Percentiles rank a stretch among this genome's conserved stretches.
phyloP scores from a whole-genome alignment of 345 rosid species.

The Rhodamnia rubescens region DNA sequence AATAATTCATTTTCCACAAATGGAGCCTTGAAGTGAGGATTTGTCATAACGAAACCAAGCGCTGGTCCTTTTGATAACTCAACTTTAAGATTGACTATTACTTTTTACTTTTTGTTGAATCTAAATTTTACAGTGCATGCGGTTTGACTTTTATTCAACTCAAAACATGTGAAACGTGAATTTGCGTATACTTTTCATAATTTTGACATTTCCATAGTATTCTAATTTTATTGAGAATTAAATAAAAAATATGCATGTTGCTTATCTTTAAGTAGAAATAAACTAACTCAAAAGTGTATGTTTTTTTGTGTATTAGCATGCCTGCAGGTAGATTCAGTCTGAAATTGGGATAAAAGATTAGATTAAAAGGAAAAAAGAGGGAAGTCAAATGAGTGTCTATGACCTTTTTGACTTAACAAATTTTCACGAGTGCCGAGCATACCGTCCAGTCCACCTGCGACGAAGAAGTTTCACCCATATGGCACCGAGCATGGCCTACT shows the following conservation, averaged over 20 bases:
- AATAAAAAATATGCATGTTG: not conserved
- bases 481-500: not conserved
- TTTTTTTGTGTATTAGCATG: not conserved
- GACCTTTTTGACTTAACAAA: too few relatives aligned
- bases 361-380: too few relatives aligned
- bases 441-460: not conserved
- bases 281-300: not conserved
- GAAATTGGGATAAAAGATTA: not conserved
- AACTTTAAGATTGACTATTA: not conserved
- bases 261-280: not conserved
- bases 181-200: not conserved
- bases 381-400: too few relatives aligned
- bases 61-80: not conserved
- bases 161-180: not conserved
- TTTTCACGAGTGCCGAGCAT: not conserved
- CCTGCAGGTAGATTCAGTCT: not conserved
- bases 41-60: not conserved
- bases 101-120: not conserved
- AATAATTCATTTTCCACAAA: not conserved
- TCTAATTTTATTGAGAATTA: not conserved
- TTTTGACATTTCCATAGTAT: not conserved
- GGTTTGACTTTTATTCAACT: not conserved
- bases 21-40: not conserved
- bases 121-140: not conserved
- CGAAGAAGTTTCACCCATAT: not conserved